phyloP scores from a whole-genome alignment of 306 rosid genomes.

The Oemleria cerasiformis region DNA sequence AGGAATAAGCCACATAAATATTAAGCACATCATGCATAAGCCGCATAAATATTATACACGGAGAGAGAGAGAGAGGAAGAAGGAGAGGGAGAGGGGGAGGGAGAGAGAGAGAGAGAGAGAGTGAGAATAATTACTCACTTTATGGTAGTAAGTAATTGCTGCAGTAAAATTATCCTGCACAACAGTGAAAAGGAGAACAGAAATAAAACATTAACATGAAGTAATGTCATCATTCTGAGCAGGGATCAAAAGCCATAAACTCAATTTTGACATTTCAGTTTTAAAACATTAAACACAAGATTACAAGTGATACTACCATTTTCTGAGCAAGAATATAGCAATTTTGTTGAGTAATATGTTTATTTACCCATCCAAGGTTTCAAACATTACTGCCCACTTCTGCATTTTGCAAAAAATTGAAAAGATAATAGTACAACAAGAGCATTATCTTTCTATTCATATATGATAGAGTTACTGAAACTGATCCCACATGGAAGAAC shows the following conservation, averaged over 20 bases:
- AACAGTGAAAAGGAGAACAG: slow-evolving; percentile 14
- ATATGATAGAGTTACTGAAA: neutral
- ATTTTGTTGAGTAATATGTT: neutral
- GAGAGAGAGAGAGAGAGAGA: neutral
- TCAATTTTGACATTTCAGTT: neutral
- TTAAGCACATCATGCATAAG: no score
- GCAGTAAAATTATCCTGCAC: slow-evolving; percentile 74
- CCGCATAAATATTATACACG: neutral
- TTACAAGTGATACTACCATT: neutral
- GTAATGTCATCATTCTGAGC: neutral
- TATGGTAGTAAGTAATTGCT: slow-evolving; percentile 79
- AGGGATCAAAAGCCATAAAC: neutral
- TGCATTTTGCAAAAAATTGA: neutral
- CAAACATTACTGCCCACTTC: neutral
- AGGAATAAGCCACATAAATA: no score
- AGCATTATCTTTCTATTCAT: neutral
- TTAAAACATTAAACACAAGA: neutral
- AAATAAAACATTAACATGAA: slow-evolving; percentile 14
- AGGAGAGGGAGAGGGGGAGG: neutral
- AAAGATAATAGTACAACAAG: neutral
- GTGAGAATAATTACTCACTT: slow-evolving; percentile 45
- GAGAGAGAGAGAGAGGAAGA: no score
- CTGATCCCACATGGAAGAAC: neutral
- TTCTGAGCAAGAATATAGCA: neutral
- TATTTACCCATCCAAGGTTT: neutral